Evolutionary conservation across 495 filamentous ascomycete species (phyloP).

Genomic region (Articulospora tetracladia): DNA sequence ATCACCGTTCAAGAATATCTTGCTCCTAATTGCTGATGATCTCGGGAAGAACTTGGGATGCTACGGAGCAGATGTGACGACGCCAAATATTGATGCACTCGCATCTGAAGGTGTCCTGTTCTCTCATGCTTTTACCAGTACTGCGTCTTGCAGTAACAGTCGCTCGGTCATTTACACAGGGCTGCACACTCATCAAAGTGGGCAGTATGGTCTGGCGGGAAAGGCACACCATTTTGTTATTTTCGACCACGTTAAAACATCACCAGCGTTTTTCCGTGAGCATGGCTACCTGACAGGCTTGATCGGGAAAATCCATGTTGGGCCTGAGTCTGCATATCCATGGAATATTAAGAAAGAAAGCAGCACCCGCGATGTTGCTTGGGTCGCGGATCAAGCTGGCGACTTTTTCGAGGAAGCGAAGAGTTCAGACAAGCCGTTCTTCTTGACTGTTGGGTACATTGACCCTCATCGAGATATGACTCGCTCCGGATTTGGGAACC

Average conservation of each 20-base stretch:
- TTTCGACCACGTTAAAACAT: conserved; percentile 37
- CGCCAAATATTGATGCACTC: conserved; percentile 36
- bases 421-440: conserved; percentile 30
- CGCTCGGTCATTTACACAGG: conserved; percentile 43
- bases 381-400: conserved; percentile 31
- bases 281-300: conserved; percentile 39
- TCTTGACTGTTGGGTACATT: conserved; percentile 39
- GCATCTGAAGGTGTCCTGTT: conserved; percentile 33
- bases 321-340: conserved; percentile 34
- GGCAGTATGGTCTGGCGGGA: conserved; percentile 38
- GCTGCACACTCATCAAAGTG: conserved; percentile 43
- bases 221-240: conserved; percentile 36
- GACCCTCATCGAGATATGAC: conserved; percentile 42
- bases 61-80: conserved; percentile 34
- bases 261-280: conserved; percentile 31
- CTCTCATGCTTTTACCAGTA: conserved; percentile 38
- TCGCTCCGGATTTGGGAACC: conserved; percentile 40
- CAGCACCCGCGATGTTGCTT: conserved; percentile 32
- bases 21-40: conserved; percentile 41
- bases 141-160: conserved; percentile 42
- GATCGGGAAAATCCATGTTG: conserved; percentile 45
- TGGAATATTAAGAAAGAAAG: conserved; percentile 38
- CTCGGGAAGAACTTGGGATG: conserved; percentile 35
- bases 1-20: conserved; percentile 25
- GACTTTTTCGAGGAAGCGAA: conserved; percentile 33